Conservation (phyloP, 306 rosid species). For the Gynostemma pentaphyllum region DNA sequence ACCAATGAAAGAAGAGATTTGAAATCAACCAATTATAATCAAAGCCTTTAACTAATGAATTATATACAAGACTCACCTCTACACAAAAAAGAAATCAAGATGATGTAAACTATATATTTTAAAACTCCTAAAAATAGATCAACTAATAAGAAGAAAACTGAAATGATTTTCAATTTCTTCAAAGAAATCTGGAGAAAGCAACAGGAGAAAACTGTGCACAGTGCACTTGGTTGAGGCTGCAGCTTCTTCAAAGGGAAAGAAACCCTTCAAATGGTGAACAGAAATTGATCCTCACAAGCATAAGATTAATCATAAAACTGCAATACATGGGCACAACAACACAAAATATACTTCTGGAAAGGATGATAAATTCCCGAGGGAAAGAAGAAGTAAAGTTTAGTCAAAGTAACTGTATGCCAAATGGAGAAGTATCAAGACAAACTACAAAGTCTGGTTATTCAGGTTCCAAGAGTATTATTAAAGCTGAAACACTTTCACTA, state of each 20-base stretch:
- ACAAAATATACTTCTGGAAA: constrained; percentile 26
- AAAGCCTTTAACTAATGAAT: no score
- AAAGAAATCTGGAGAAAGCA: constrained; percentile 27
- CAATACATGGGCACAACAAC: constrained; percentile 34
- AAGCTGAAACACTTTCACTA: constrained; percentile 30
- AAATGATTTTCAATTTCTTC: constrained; percentile 19
- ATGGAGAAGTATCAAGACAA: constrained; percentile 38
- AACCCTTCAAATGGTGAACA: constrained; percentile 31
- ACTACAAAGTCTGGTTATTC: constrained; percentile 32
- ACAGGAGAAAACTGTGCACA: constrained; percentile 36
- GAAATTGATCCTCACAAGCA: constrained; percentile 38
- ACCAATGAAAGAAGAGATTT: no score
- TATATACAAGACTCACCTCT: no score
- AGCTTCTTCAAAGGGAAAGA: constrained; percentile 41
- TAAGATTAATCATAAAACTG: constrained; percentile 33
- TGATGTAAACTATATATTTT: background rate
- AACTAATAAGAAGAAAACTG: background rate
- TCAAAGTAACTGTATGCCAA: constrained; percentile 21
- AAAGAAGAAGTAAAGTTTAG: constrained; percentile 65
- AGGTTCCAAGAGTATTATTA: constrained; percentile 35
- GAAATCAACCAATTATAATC: no score
- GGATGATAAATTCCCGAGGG: constrained; percentile 37
- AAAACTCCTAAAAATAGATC: background rate
- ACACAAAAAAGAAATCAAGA: background rate
- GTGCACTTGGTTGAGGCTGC: constrained; percentile 28